Evolutionary conservation across 495 filamentous ascomycete species (phyloP), one percentile per base, ranked within the genome.

Genomic region (Penicillium cataractarum): DNA sequence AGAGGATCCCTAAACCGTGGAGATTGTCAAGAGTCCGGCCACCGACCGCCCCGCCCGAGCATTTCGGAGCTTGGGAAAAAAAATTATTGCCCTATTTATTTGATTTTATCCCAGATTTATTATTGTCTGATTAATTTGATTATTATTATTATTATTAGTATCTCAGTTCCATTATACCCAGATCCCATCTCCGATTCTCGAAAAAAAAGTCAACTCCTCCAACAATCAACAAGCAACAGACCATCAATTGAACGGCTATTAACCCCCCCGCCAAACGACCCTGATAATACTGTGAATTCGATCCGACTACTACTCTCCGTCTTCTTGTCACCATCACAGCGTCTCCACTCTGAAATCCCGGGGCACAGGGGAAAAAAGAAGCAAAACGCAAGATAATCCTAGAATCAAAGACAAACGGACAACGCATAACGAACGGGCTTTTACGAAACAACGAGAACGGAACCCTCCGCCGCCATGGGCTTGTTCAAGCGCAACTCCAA

Each of bases 401-500:
- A 44, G n/a, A 22, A 2, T 21, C n/a, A 22, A n/a, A 46, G 21
- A 22, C 42, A 46, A 46, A 46, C 42, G 24, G 46, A 50, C 13
- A 27, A 8, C 24, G 24, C 2, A 29, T n/a, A 7, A 50, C 24
- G 46, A 15, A 50, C 22, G n/a, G n/a, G n/a, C n/a, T n/a, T n/a
- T n/a, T 4, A 50, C 46, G n/a, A 50, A 29, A 50, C 21, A 24
- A 22, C 42, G 19, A 46, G 49, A 15, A 52, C 49, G 12, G 27
- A 32, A 29, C n/a, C 27, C 15, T 21, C 51, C 31, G 51, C 33
- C 70, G 64, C 46, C 63, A 89, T 89, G 87, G 85, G 87, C 65
- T 76, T 90, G 60, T 90, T 90, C 76, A 83, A 81, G 75, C 83
- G 78, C 76, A 89, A 86, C 68, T 81, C 82, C 39, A 87, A 85